A percentile compares a stretch with the other conserved stretches of the same genome.
phyloP scores from a whole-genome alignment of 1,139 yeast species.

The Hyphopichia pseudoburtonii region DNA sequence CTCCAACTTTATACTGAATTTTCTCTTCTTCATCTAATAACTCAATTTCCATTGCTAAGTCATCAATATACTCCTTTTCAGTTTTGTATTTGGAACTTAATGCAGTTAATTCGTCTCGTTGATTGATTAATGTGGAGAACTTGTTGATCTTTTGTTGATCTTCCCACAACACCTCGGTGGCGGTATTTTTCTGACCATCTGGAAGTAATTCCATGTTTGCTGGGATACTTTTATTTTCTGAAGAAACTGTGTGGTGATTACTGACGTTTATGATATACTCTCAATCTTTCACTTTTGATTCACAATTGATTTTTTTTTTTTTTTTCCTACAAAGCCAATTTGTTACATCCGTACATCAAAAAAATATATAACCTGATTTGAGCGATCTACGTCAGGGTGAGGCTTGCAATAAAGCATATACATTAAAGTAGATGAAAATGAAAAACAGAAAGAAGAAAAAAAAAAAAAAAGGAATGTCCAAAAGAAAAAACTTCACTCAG shows the following conservation, averaged over 20 bases:
- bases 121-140: slow-evolving; percentile 77
- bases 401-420: not conserved
- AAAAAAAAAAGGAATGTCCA: too few relatives aligned
- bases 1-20: slow-evolving; percentile 72
- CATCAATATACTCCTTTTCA: slow-evolving; percentile 89
- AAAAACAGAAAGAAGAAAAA: too few relatives aligned
- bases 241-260: too few relatives aligned
- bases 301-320: too few relatives aligned
- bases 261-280: too few relatives aligned
- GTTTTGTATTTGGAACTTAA: slow-evolving; percentile 51
- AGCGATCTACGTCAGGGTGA: too few relatives aligned
- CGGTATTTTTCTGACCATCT: slow-evolving; percentile 64
- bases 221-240: too few relatives aligned
- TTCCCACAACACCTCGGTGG: slow-evolving; percentile 75
- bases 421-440: not conserved
- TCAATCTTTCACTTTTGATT: too few relatives aligned
- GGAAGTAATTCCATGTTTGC: slow-evolving; percentile 56
- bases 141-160: slow-evolving; percentile 89
- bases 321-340: too few relatives aligned
- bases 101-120: slow-evolving; percentile 58
- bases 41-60: slow-evolving; percentile 81
- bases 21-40: slow-evolving; percentile 77
- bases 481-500: too few relatives aligned
- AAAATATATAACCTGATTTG: too few relatives aligned
- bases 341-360: too few relatives aligned